Base-by-base conservation (phyloP, 129 eudicot genomes). In the Arctium lappa region DNA sequence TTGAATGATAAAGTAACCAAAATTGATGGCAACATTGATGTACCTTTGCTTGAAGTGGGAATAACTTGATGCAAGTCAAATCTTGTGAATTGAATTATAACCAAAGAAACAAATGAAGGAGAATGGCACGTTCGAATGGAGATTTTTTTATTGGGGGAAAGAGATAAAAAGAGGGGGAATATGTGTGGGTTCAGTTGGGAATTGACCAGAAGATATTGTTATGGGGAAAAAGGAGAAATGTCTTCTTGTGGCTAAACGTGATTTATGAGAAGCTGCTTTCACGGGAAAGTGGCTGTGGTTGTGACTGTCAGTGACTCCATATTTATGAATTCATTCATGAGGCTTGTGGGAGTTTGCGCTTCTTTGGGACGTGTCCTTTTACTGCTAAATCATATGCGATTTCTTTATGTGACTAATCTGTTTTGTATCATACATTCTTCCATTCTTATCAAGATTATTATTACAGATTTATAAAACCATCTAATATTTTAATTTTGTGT, bases 11-110 rank as follows among this genome's bases (percentile, higher is more conserved):
- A 65, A 15, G 60, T 50, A 50, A 31, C 6, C 27, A 46, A 13
- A 30, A 50, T 32, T 50, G 44, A 75, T 75, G 56, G 37, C 2
- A 77, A 11, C 62, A 50, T 50, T 7, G 79, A 39, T 22, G 73
- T 65, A 78, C 89, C 89, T 88, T 86, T 87, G 80, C 88, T 87
- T 85, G 79, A 72, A 81, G 65, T 75, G 78, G 15, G 80, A 74
- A 80, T 73, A 37, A 77, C 80, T 88, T 66, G 34, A 3, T 46
- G 50, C 22, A 84, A 87, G 80, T 46, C 72, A 71, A 83, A 76
- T 3, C 53, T 66, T 77, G 77, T 70, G 79, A 42, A 62, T n/a
- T 72, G 13, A 50, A 48, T 29, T 22, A 69, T 53, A 60, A 77
- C 8, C 27, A 77, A 73, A 69, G 12, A 74, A 73, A 73, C n/a